phyloP scores from a whole-genome alignment of 495 filamentous ascomycete genomes.

The Pyrenula massariospora region DNA sequence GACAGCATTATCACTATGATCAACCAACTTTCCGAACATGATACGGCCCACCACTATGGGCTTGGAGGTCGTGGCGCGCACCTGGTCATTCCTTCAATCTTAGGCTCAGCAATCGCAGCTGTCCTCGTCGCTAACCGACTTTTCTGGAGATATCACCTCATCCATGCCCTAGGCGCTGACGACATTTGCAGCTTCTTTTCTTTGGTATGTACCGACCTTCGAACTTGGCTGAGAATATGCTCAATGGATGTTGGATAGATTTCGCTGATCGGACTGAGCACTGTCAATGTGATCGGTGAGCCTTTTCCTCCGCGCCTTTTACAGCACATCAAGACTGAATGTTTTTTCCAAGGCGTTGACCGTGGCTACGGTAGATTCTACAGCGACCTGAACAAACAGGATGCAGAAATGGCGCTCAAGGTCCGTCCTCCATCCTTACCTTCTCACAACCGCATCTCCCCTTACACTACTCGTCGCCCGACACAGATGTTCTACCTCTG shows the following conservation, averaged over 20 bases:
- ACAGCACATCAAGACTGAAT: no score
- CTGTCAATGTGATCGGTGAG: constrained; percentile 7
- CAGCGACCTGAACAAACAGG: background rate
- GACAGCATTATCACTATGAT: no score
- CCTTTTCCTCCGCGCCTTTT: no score
- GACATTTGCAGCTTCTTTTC: constrained; percentile 8
- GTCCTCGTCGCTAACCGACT: constrained; percentile 4
- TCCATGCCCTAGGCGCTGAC: constrained; percentile 4
- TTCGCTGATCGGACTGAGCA: constrained; percentile 5
- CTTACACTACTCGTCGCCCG: no score
- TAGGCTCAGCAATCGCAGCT: constrained; percentile 2
- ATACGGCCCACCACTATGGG: constrained; percentile 1
- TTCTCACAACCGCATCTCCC: no score
- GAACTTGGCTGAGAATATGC: background rate
- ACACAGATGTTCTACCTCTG: background rate
- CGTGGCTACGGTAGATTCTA: background rate
- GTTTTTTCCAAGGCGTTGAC: background rate
- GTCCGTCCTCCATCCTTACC: background rate
- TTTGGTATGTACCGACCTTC: constrained; percentile 5
- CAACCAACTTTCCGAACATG: no score
- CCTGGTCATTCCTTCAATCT: constrained; percentile 7
- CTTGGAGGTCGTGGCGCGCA: constrained; percentile 9
- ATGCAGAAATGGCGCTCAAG: background rate
- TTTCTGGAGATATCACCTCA: constrained; percentile 3
- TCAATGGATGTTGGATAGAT: background rate